These are phyloP conservation scores for Colletotrichum navitas DNA, from an alignment of 2,329 filamentous ascomycete genomes.

Conservation along the genomic window DNA sequence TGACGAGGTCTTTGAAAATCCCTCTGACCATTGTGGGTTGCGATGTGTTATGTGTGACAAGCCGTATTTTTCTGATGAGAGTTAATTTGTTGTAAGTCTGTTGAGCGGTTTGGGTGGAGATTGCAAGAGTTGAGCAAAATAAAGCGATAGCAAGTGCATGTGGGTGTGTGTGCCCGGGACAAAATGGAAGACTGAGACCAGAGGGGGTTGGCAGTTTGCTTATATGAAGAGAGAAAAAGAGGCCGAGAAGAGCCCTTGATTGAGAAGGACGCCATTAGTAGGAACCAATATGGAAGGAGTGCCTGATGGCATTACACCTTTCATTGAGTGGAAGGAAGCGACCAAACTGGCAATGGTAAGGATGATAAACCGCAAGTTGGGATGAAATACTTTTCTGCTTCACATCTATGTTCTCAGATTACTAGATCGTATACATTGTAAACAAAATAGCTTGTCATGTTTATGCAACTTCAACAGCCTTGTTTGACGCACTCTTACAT, in stretches of 20 bases:
- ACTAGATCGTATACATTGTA: neutral
- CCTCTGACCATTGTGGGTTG: slow-evolving; percentile 39
- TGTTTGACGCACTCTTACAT: neutral
- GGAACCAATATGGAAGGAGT: neutral
- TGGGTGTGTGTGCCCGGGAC: neutral
- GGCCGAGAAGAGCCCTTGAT: neutral
- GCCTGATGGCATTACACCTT: neutral
- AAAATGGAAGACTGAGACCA: neutral
- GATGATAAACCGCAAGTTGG: neutral
- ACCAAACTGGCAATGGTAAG: neutral
- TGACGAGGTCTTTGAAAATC: slow-evolving; percentile 65
- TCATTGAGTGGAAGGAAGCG: neutral
- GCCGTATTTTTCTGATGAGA: neutral
- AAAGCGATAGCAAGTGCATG: neutral
- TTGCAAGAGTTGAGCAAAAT: neutral
- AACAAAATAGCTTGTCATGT: neutral
- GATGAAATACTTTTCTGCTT: neutral
- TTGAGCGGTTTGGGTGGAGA: neutral
- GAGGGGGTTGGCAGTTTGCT: neutral
- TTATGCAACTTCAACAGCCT: neutral
- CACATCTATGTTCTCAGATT: too few relatives aligned
- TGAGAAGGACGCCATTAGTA: neutral
- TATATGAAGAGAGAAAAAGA: neutral
- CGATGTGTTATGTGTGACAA: neutral
- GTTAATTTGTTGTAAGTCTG: neutral